Base-by-base conservation (phyloP, 192 early-diverging fungal genomes). In the Chytriomyces hyalinus region DNA sequence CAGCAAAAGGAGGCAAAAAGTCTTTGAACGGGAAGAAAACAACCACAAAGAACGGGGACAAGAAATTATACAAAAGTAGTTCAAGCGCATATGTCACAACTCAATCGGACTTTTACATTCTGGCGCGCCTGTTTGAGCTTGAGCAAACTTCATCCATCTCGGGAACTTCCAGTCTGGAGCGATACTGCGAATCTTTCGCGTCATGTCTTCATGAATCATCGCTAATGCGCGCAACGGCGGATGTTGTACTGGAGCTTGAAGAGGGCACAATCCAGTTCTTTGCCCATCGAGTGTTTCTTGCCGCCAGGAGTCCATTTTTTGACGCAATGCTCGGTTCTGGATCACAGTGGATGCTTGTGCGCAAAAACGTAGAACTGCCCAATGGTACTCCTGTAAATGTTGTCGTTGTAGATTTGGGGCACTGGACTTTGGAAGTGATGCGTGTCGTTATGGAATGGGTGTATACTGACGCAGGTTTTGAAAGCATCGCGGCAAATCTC, bases 251-350 rank as follows among this genome's bases (percentile, higher is more conserved):
- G 24, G 73, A 65, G n/a, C 64, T 75, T 22, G 44, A n/a, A 15
- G 63, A 75, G n/a, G 74, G 84, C 9, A 83, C 80, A 36, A 36
- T 2, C 3, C 61, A 65, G 6, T 24, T 89, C 28, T 47, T 82
- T 11, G 75, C 76, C 3, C 86, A 91, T 63, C 84, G 87, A 73
- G 13, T 87, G 6, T 74, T 92, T 13, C 69, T 92, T 43, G 79
- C 84, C 11, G 87, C 88, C 15, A 81, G 92, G 20, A 90, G 86
- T 60, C 83, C 87, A 7, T 94, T 91, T 76, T 94, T 94, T 78
- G 77, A 82, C 44, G 86, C 87, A n/a, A 80, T 92, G 78, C 81
- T 92, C 43, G 80, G 78, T 17, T 75, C 78, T 6, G 81, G 78
- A 24, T 68, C 84, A 6, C 75, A 80, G 22, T 93, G 92, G 92